These are phyloP conservation scores for Colletotrichum truncatum DNA, from an alignment of 2,329 filamentous ascomycete genomes.

Conservation along the genomic window DNA sequence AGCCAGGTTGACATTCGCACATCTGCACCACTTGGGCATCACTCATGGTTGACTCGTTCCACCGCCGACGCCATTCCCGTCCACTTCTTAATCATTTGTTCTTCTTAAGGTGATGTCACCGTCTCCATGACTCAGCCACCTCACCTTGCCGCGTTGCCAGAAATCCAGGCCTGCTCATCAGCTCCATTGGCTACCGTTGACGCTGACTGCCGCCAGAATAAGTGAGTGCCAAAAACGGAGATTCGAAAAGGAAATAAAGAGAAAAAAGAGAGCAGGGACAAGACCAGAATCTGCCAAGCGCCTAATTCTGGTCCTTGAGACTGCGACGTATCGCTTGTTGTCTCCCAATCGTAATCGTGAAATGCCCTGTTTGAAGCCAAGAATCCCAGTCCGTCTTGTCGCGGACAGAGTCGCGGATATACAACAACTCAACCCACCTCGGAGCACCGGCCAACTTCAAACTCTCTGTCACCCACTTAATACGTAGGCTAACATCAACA, in stretches of 20 bases:
- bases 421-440: conserved; percentile 8
- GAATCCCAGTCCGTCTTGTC: conserved; percentile 7
- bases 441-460: conserved; percentile 12
- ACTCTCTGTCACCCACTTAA: background rate
- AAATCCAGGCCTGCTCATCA: background rate
- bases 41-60: background rate
- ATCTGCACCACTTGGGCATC: background rate
- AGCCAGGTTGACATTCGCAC: background rate
- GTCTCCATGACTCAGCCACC: conserved; percentile 9
- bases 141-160: conserved; percentile 13
- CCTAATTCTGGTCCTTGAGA: background rate
- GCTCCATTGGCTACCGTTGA: conserved; percentile 25
- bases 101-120: background rate
- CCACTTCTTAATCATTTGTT: conserved; percentile 1
- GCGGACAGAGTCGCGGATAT: conserved; percentile 26
- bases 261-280: no score
- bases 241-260: background rate
- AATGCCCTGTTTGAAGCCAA: conserved; percentile 6
- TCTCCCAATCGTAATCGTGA: conserved; percentile 20
- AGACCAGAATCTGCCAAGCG: background rate
- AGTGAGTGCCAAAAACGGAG: background rate
- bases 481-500: background rate
- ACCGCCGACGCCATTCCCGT: conserved; percentile 18
- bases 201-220: conserved; percentile 19
- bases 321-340: background rate